Conservation (phyloP, 1,284 basidiomycete genomes). For the Meripilus lineatus region DNA sequence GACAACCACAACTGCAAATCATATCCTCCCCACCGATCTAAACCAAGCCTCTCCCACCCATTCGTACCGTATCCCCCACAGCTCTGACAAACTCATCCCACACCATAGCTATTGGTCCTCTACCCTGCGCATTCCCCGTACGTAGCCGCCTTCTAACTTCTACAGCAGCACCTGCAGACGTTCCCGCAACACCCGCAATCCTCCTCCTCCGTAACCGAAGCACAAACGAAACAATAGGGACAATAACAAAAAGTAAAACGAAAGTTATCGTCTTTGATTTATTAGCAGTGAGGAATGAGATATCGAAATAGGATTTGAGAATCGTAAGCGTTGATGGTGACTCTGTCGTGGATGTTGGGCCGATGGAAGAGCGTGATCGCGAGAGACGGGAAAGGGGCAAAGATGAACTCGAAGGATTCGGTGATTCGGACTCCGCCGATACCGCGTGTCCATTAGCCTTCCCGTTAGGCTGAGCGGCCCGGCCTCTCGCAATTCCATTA, state of each 20-base stretch:
- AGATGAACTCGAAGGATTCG: constrained; percentile 5
- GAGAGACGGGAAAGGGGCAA: constrained; percentile 14
- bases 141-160: constrained; percentile 52
- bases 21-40: too few species aligned
- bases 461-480: constrained; percentile 4
- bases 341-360: constrained; percentile 9
- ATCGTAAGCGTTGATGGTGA: constrained; percentile 24
- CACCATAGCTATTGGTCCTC: constrained; percentile 33
- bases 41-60: constrained; percentile 73
- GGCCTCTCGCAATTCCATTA: constrained; percentile 3
- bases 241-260: constrained; percentile 50
- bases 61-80: constrained; percentile 62
- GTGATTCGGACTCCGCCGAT: constrained; percentile 5
- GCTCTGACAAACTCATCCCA: constrained; percentile 55
- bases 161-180: constrained; percentile 46
- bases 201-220: constrained; percentile 43
- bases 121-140: constrained; percentile 31
- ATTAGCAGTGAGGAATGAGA: constrained; percentile 14
- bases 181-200: constrained; percentile 13
- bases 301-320: constrained; percentile 22
- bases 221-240: constrained; percentile 57
- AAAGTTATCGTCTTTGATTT: constrained; percentile 41
- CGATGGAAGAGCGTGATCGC: constrained; percentile 15
- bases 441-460: constrained; percentile 7
- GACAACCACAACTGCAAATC: too few species aligned